Percentiles rank a stretch among this genome's conserved stretches.
phyloP scores from a whole-genome alignment of 2,329 filamentous ascomycete species.

The Trichoderma aggressivum region DNA sequence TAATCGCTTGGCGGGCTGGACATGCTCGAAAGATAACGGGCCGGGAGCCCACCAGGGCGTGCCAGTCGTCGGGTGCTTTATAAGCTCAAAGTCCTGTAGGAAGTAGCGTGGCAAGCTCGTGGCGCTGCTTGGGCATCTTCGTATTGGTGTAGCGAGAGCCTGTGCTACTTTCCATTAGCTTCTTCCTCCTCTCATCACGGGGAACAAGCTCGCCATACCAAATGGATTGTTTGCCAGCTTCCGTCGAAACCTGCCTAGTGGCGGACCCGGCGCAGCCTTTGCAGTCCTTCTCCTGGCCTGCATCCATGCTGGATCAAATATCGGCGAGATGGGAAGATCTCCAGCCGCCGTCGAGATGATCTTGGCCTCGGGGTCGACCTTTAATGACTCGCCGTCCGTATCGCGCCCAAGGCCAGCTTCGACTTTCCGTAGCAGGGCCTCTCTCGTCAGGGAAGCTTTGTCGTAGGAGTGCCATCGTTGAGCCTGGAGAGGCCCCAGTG shows the following conservation, averaged over 20 bases:
- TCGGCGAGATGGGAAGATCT: constrained; percentile 50
- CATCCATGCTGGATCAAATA: constrained; percentile 52
- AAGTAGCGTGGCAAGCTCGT: constrained; percentile 57
- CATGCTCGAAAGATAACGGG: constrained; percentile 33
- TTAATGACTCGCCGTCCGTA: constrained; percentile 29
- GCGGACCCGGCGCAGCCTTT: constrained; percentile 34
- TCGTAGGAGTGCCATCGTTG: constrained; percentile 36
- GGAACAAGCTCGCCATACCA: constrained; percentile 43
- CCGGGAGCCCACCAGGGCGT: constrained; percentile 56
- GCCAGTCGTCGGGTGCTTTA: constrained; percentile 51
- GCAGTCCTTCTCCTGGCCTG: constrained; percentile 42
- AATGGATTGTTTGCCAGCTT: constrained; percentile 61
- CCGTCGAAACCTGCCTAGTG: constrained; percentile 49
- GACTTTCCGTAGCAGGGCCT: constrained; percentile 32
- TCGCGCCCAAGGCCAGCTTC: constrained; percentile 33
- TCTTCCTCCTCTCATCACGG: background rate
- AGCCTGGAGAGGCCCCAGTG: constrained; percentile 10
- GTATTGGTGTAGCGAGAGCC: constrained; percentile 58
- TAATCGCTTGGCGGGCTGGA: constrained; percentile 21
- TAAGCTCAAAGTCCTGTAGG: constrained; percentile 57
- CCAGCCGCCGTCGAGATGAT: constrained; percentile 46
- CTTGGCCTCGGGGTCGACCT: constrained; percentile 40
- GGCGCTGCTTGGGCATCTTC: constrained; percentile 51
- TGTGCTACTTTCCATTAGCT: constrained; percentile 46
- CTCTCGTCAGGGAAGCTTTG: constrained; percentile 28